A percentile compares a stretch with the other conserved stretches of the same genome.
Conservation (phyloP, 2,329 filamentous ascomycete species). For the Ophiobolus disseminans region DNA sequence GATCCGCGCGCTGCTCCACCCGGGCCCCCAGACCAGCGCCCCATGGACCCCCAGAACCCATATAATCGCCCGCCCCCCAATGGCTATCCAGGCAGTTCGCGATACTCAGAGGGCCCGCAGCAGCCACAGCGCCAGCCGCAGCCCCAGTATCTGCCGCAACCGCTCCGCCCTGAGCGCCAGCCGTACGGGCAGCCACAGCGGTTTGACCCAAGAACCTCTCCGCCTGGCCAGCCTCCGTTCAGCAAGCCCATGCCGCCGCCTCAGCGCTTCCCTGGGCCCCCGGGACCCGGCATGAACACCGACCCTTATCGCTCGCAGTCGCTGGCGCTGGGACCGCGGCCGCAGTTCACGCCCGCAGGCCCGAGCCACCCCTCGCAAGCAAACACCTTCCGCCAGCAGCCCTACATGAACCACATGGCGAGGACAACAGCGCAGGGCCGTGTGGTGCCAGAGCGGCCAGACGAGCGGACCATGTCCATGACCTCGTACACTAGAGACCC, state of each 20-base stretch:
- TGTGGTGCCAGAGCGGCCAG: conserved; percentile 87
- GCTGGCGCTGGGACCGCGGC: conserved; percentile 77
- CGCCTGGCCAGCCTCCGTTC: conserved; percentile 57
- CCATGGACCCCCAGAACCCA: conserved; percentile 33
- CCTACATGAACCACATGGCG: conserved; percentile 72
- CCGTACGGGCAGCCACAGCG: conserved; percentile 78
- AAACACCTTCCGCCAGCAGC: conserved; percentile 79
- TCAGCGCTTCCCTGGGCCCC: conserved; percentile 62
- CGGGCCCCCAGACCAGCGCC: conserved; percentile 39
- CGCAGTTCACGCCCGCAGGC: conserved; percentile 68
- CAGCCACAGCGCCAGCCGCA: conserved; percentile 53
- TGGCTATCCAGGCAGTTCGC: conserved; percentile 48
- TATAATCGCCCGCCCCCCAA: conserved; percentile 46
- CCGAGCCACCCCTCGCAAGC: conserved; percentile 63
- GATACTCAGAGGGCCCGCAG: conserved; percentile 43
- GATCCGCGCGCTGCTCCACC: conserved; percentile 35
- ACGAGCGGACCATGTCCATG: conserved; percentile 96
- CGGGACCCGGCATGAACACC: conserved; percentile 76
- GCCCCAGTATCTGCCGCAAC: conserved; percentile 66
- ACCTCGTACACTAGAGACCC: conserved; percentile 79
- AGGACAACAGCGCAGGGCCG: conserved; percentile 90
- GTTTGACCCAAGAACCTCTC: conserved; percentile 66
- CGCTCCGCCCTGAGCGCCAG: conserved; percentile 67
- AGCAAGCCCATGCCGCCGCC: conserved; percentile 63
- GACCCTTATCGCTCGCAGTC: conserved; percentile 94